A percentile compares a stretch with the other conserved stretches of the same genome.
phyloP scores from a whole-genome alignment of 2,329 filamentous ascomycete species.

The Cylindrodendrum hubeiense region DNA sequence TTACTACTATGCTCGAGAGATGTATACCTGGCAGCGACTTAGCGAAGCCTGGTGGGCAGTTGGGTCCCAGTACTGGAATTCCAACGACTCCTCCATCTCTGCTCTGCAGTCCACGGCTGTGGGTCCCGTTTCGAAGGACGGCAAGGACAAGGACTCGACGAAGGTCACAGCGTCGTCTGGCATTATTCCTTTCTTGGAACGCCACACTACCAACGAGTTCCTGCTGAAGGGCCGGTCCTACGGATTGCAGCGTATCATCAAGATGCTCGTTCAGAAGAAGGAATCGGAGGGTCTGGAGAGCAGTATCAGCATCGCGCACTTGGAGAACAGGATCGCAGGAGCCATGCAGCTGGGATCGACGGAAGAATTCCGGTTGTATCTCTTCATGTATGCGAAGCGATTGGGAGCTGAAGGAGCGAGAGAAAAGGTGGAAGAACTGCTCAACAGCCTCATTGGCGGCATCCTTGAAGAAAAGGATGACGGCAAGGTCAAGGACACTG shows the following conservation, averaged over 20 bases:
- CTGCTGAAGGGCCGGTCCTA: slow-evolving; percentile 92
- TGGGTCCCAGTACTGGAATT: slow-evolving; percentile 99
- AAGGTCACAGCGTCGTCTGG: slow-evolving; percentile 81
- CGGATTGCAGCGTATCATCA: slow-evolving; percentile 91
- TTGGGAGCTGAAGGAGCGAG: slow-evolving; percentile 90
- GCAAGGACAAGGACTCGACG: slow-evolving; percentile 59
- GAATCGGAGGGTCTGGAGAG: slow-evolving; percentile 94
- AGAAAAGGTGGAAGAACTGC: slow-evolving; percentile 91
- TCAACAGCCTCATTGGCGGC: slow-evolving; percentile 84
- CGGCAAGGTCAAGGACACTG: slow-evolving; percentile 54
- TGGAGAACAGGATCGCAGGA: slow-evolving; percentile 94
- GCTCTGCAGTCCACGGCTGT: slow-evolving; percentile 81
- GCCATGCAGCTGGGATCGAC: slow-evolving; percentile 85
- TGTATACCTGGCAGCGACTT: slow-evolving; percentile 95
- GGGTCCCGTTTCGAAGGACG: slow-evolving; percentile 65
- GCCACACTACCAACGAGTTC: slow-evolving; percentile 94
- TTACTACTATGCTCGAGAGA: slow-evolving; percentile 85
- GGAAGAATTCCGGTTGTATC: slow-evolving; percentile 93
- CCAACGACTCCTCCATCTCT: slow-evolving; percentile 89
- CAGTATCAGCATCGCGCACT: slow-evolving; percentile 89
- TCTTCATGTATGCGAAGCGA: slow-evolving; percentile 98
- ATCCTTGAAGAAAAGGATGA: slow-evolving; percentile 69
- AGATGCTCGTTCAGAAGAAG: slow-evolving; percentile 86
- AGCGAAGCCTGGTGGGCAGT: slow-evolving; percentile 99
- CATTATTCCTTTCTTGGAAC: slow-evolving; percentile 92